Percentiles rank a stretch among this genome's conserved stretches.
These are phyloP conservation scores for Ogataea paradorogensis DNA, from an alignment of 805 yeast genomes.

Conservation along the genomic window DNA sequence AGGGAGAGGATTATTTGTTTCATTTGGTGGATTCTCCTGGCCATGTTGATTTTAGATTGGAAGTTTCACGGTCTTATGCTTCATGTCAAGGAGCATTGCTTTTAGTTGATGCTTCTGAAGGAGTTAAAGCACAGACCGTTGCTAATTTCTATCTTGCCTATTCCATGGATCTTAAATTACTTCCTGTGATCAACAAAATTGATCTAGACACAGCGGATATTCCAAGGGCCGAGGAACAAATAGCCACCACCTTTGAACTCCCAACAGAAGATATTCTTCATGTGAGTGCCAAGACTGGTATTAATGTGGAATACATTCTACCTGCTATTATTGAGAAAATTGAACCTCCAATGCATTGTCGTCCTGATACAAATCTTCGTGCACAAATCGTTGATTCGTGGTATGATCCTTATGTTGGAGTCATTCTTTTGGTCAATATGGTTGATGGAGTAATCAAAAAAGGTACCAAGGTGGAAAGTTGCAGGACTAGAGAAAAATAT, in stretches of 20 bases:
- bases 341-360: constrained; percentile 55
- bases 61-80: constrained; percentile 90
- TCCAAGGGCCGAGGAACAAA: constrained; percentile 75
- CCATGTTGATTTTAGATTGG: constrained; percentile 93
- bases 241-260: constrained; percentile 80
- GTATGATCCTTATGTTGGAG: constrained; percentile 94
- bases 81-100: constrained; percentile 93
- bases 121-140: constrained; percentile 98
- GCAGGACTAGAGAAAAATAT: constrained; percentile 70
- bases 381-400: constrained; percentile 93
- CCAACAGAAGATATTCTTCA: constrained; percentile 70
- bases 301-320: constrained; percentile 70
- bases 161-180: constrained; percentile 72
- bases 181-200: constrained; percentile 90
- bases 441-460: constrained; percentile 78
- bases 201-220: constrained; percentile 88
- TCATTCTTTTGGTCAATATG: constrained; percentile 75
- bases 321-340: constrained; percentile 80
- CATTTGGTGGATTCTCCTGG: constrained; percentile 98
- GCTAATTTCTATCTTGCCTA: constrained; percentile 92
- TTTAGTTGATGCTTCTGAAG: constrained; percentile 92
- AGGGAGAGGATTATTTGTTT: constrained; percentile 71
- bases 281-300: constrained; percentile 90
- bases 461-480: constrained; percentile 75
- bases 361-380: constrained; percentile 49